These are phyloP conservation scores for Trypanosoma melophagium DNA, from an alignment of 208 protist genomes.

Conservation along the genomic window DNA sequence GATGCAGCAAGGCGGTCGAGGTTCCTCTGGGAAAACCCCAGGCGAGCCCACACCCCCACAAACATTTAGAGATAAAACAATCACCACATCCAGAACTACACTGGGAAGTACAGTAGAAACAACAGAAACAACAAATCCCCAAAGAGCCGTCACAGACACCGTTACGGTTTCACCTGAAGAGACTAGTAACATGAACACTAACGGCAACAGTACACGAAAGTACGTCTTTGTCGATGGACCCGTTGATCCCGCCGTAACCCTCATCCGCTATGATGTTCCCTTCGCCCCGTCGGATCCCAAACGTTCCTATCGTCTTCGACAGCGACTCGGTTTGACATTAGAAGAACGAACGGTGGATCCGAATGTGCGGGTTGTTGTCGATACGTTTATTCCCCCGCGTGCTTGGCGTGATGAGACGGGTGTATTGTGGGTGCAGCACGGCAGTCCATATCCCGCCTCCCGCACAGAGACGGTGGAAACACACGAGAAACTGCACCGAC, in stretches of 20 bases:
- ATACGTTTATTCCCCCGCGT: constrained; percentile 82
- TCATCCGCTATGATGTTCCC: constrained; percentile 83
- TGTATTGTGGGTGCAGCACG: constrained; percentile 85
- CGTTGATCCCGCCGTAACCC: constrained; percentile 42
- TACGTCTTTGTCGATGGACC: constrained; percentile 79
- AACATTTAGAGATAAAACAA: too few relatives aligned
- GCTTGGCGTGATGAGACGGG: constrained; percentile 61
- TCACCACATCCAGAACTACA: too few relatives aligned
- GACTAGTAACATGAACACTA: not conserved
- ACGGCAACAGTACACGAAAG: not conserved
- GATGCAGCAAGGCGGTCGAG: too few relatives aligned
- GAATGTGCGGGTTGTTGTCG: constrained; percentile 81
- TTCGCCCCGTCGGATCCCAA: constrained; percentile 65
- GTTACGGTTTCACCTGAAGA: not conserved
- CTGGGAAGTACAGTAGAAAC: too few relatives aligned
- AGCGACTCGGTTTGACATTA: constrained; percentile 38
- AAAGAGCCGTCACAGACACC: not conserved
- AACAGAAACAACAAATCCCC: not conserved
- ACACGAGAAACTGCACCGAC: constrained; percentile 45
- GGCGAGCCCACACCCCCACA: too few relatives aligned
- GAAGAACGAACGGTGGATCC: constrained; percentile 49
- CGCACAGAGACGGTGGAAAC: constrained; percentile 77
- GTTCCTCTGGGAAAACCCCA: too few relatives aligned
- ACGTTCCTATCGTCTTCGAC: constrained; percentile 57
- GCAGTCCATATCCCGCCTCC: constrained; percentile 56